Conservation (phyloP, 2,329 filamentous ascomycete genomes). For the Colletotrichum abscissum region DNA sequence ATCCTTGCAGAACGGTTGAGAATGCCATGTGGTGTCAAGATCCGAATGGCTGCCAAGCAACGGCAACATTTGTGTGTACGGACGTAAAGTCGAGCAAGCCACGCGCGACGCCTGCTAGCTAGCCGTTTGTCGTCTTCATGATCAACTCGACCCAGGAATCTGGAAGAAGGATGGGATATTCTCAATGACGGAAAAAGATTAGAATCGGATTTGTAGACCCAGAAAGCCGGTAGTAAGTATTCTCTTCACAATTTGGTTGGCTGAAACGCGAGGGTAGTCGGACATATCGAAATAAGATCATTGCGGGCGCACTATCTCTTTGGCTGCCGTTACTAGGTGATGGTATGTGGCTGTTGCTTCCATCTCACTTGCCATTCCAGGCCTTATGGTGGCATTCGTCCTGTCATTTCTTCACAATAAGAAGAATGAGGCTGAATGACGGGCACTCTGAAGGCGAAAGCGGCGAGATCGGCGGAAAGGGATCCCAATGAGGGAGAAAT, state of each 20-base stretch:
- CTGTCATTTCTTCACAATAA: neutral
- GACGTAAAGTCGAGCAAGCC: conserved; percentile 26
- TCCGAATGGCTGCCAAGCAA: conserved; percentile 16
- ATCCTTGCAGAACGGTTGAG: conserved; percentile 19
- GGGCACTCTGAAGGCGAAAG: neutral
- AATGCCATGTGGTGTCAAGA: conserved; percentile 23
- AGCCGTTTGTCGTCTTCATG: neutral
- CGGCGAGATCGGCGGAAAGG: neutral
- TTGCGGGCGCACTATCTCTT: neutral
- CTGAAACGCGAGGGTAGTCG: neutral
- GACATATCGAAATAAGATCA: neutral
- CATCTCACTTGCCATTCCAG: neutral
- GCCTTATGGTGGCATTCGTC: neutral
- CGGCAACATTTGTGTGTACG: conserved; percentile 17
- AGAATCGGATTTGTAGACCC: neutral
- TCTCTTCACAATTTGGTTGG: neutral
- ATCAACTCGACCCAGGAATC: neutral
- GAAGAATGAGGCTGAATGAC: neutral
- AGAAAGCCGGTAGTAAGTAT: neutral
- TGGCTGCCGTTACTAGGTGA: neutral
- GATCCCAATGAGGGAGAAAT: neutral
- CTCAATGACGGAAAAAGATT: neutral
- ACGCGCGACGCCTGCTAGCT: neutral
- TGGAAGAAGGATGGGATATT: neutral
- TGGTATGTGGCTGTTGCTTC: neutral